Evolutionary conservation across 331 rosid species (phyloP), one percentile per base, ranked within the genome.

Genomic region (Malus hybrid): DNA sequence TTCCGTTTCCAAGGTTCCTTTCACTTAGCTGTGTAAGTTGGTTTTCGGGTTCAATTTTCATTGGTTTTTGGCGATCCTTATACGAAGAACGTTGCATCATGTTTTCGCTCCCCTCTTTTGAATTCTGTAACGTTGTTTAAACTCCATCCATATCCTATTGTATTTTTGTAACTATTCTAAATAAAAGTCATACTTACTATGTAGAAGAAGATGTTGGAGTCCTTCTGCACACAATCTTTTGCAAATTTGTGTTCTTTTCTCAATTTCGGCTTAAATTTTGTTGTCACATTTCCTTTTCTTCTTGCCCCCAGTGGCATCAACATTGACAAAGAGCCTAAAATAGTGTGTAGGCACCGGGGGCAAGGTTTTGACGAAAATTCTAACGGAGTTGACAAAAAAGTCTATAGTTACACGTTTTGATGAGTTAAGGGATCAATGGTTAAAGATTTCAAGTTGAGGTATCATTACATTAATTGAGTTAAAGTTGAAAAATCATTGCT

Each of bases 341-440:
- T 2, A 0, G 56, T 2, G 56, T 16, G 6, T 6, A 50, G n/a
- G 4, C 56, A 50, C 56, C n/a, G 3, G n/a, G n/a, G 56, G 11
- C 56, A 50, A 15, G 8, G 6, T 36, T 36, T 36, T 7, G 3
- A 36, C 44, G 3, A 2, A 50, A 50, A 6, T 16, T 50, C 1
- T 5, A 2, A 39, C 0, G 42, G 3, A 36, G 11, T 39, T 39
- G 11, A 9, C 12, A 0, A 39, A 39, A 39, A 39, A 8, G 4
- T 0, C 0, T 0, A 36, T 39, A 39, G 44, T 0, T 8, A 0
- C 4, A 2, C 4, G 0, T 39, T 39, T 39, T 39, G 12, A 39
- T 39, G 11, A 36, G 44, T 36, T 36, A 36, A 36, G 0, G 0
- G 11, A 36, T 36, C 11, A 36, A 36, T 36, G 11, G 1, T 36